Evolutionary conservation across 2,329 filamentous ascomycete species (phyloP), one percentile per base, ranked within the genome.

Genomic region (Aspergillus spinulosporus): DNA sequence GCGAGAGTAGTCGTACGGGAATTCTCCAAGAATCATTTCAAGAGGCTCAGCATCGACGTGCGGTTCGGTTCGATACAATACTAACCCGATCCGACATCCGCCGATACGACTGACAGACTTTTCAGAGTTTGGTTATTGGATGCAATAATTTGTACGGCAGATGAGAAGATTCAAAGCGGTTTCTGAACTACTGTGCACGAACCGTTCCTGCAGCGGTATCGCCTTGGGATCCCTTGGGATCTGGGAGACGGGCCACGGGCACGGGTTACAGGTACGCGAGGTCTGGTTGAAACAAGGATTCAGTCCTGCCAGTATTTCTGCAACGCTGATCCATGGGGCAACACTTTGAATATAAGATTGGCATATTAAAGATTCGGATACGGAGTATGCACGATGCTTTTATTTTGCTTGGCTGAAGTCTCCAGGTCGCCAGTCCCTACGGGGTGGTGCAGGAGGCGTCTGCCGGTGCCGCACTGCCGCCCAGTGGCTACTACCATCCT

Each of bases 321-420:
- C 47, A 49, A 39, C 55, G 68, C 65, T 65, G 66, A 71, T 70
- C 67, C 55, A 54, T 47, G 7, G 44, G 28, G 11, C 26, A 14
- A 15, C 29, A 47, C n/a, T 47, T 21, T 21, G 44, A 21, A 32
- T 50, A 50, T 52, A 34, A 36, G 29, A 45, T 28, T 34, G n/a
- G 34, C 47, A 49, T 6, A 46, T 49, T 29, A n/a, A 21, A 21
- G 21, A 29, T 8, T 21, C 21, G 21, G 21, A 21, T 21, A 21
- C 21, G 21, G 21, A 3, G 34, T 29, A 49, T 32, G 37, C 40
- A 29, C 26, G 12, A 43, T 34, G 29, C 21, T 28, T 46, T 37
- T 40, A 15, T 39, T 47, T 37, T 42, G 40, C 49, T 52, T 52
- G 39, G 39, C 39, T 44, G 49, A 12, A 31, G 28, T 21, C 44